Base-by-base conservation (phyloP, 2,329 filamentous ascomycete genomes). In the Alternaria postmessia region DNA sequence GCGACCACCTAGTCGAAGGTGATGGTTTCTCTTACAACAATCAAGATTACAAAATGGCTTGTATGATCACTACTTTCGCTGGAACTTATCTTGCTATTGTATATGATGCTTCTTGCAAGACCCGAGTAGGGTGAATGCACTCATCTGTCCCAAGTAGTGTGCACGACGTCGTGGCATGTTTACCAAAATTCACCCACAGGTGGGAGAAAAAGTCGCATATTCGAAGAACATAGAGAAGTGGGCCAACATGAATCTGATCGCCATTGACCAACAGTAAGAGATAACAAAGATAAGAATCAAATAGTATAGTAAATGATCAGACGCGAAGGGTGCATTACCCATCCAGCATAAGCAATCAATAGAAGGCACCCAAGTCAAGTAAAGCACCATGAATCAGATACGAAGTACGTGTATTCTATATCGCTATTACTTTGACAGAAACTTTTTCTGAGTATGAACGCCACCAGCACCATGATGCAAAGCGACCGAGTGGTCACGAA, bases 391-490 rank as follows among this genome's bases (percentile, higher is more conserved):
- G 12, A 22, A 28, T 51, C 43, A 57, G n/a, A 62, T 52, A 46
- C 46, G 38, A 26, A 53, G 36, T 54, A 63, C 54, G 41, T 64
- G 49, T 60, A 60, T 67, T 71, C 67, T 73, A 72, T 68, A 64
- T 66, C 39, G 54, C 62, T 73, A 72, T 71, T 72, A 71, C 63
- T 49, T 52, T 70, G 52, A 62, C 61, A 66, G 62, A 65, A 44
- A 67, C 67, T 73, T 75, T 72, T 74, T 51, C 32, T 53, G 61
- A 54, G 58, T 39, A 53, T 51, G 48, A 72, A 73, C 65, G 65
- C 71, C 69, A 54, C 60, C 61, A 68, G 67, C 67, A 65, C 68
- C 68, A 54, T 62, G 24, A 71, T 73, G 71, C 67, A 70, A 65
- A 61, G 51, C 49, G 58, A 39, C 54, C 42, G 38, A 63, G 57